phyloP scores from a whole-genome alignment of 2,329 filamentous ascomycete genomes.

The Metarhizium sp. region DNA sequence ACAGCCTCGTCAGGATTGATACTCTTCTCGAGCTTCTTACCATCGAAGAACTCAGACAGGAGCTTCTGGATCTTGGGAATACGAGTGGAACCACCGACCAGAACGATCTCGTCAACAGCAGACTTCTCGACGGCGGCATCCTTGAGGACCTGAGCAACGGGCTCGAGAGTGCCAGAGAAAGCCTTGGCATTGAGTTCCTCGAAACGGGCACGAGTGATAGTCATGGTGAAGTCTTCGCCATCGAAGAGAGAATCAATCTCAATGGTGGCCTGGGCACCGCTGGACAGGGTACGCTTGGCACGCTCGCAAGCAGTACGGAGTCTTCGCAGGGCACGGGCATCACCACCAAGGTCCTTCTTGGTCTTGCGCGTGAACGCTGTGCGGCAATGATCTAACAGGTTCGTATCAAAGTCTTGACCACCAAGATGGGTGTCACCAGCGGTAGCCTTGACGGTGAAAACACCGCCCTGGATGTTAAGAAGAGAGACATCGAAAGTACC shows the following conservation, averaged over 20 bases:
- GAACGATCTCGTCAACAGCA: constrained; percentile 94
- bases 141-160: constrained; percentile 94
- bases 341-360: constrained; percentile 73
- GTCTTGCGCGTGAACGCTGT: constrained; percentile 74
- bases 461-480: constrained; percentile 96
- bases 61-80: constrained; percentile 99
- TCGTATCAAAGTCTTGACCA: constrained; percentile 94
- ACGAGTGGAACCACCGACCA: constrained; percentile 98
- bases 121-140: constrained; percentile 82
- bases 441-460: constrained; percentile 98
- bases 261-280: constrained; percentile 92
- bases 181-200: constrained; percentile 96
- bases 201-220: constrained; percentile 97
- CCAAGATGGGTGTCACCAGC: constrained; percentile 96
- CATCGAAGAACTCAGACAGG: constrained; percentile 96
- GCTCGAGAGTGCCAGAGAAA: constrained; percentile 87
- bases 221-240: constrained; percentile 93
- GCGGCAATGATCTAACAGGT: constrained; percentile 92
- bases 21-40: constrained; percentile 99
- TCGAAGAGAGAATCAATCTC: constrained; percentile 99
- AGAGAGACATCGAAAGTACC: constrained; percentile 99
- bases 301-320: constrained; percentile 97
- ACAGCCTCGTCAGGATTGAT: constrained; percentile 99
- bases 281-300: constrained; percentile 98
- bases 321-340: constrained; percentile 88